Evolutionary conservation across 2,329 filamentous ascomycete genomes (phyloP).

Genomic region (Hypoxylon sp.): DNA sequence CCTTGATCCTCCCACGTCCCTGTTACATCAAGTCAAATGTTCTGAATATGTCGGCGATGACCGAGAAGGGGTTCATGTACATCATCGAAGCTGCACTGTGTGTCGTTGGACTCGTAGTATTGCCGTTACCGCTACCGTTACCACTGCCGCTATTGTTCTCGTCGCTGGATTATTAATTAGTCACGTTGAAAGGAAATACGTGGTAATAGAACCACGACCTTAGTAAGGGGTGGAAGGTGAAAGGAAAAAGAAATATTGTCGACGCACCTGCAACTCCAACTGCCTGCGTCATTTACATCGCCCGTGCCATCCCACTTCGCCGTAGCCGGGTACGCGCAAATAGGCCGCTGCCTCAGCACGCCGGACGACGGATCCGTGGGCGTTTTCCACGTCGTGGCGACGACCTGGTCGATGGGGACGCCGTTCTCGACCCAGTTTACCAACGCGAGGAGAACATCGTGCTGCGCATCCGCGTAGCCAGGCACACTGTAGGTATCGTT

Average conservation of each 20-base stretch:
- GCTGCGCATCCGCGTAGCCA: conserved; percentile 52
- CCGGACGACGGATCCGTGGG: conserved; percentile 49
- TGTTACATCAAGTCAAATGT: conserved; percentile 18
- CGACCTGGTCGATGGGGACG: conserved; percentile 49
- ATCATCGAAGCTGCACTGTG: conserved; percentile 18
- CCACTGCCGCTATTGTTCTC: neutral
- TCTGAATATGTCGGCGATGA: conserved; percentile 29
- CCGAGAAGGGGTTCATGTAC: conserved; percentile 38
- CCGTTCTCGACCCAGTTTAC: conserved; percentile 56
- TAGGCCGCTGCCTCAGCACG: conserved; percentile 58
- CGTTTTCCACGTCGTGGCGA: conserved; percentile 54
- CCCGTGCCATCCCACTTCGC: conserved; percentile 54
- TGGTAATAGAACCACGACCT: neutral
- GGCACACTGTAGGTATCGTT: conserved; percentile 53
- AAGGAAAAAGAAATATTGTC: neutral
- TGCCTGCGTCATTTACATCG: conserved; percentile 51
- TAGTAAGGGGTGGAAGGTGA: neutral
- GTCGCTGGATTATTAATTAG: conserved; percentile 7
- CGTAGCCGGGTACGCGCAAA: conserved; percentile 59
- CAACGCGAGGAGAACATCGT: conserved; percentile 56
- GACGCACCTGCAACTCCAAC: conserved; percentile 55
- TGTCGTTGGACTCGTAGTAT: neutral
- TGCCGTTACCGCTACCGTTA: neutral
- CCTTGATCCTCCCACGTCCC: neutral
- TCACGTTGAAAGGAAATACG: neutral